phyloP scores from a whole-genome alignment of 805 yeast species.

The Candida palmyrensis region DNA sequence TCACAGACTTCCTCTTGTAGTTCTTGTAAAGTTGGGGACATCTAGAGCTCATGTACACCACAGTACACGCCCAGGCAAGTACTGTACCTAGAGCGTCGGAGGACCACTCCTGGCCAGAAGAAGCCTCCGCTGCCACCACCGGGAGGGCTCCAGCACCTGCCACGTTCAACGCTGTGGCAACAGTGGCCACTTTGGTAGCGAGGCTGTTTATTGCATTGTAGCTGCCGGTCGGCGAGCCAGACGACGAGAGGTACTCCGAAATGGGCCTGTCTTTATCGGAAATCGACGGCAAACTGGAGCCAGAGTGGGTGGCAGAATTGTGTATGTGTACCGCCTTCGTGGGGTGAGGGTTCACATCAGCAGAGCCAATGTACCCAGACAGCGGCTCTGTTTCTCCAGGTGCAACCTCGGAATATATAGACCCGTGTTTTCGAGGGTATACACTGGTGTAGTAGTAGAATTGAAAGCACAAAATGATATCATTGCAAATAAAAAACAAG shows the following conservation, averaged over 20 bases:
- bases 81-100: conserved; percentile 13
- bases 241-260: conserved; percentile 7
- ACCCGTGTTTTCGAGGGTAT: conserved; percentile 19
- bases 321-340: conserved; percentile 1
- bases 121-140: conserved; percentile 1
- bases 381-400: neutral
- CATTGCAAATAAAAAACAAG: conserved; percentile 35
- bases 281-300: neutral
- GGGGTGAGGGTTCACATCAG: conserved; percentile 1
- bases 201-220: conserved; percentile 5
- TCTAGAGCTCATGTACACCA: conserved; percentile 70
- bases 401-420: neutral
- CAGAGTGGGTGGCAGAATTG: neutral
- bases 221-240: conserved; percentile 10
- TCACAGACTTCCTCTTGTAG: conserved; percentile 72
- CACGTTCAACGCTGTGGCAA: conserved; percentile 6
- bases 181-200: conserved; percentile 5
- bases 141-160: conserved; percentile 11
- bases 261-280: conserved; percentile 3
- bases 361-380: neutral
- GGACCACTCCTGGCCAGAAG: neutral
- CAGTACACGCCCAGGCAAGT: conserved; percentile 77
- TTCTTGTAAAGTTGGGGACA: conserved; percentile 82
- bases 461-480: conserved; percentile 33
- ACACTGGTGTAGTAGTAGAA: conserved; percentile 38